phyloP scores from a whole-genome alignment of 2,329 filamentous ascomycete species.

The Eutypella sp. region DNA sequence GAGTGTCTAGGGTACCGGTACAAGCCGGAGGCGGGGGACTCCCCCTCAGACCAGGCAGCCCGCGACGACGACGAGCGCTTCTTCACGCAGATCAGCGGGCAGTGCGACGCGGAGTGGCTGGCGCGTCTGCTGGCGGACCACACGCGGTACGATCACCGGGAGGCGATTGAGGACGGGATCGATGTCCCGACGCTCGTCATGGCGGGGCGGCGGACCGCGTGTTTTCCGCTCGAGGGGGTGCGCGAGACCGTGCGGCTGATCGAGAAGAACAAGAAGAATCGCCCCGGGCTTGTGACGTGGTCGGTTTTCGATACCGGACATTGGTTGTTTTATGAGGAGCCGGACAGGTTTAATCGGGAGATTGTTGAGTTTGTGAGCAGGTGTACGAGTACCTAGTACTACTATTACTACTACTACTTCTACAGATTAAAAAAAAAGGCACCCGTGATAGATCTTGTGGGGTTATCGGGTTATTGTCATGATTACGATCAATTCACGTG shows the following conservation, averaged over 20 bases:
- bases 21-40: slow-evolving; percentile 16
- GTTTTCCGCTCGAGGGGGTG: slow-evolving; percentile 34
- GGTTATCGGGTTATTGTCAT: no score
- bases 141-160: slow-evolving; percentile 37
- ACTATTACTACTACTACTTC: no score
- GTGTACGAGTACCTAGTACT: no score
- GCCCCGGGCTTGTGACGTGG: slow-evolving; percentile 19
- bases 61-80: slow-evolving; percentile 29
- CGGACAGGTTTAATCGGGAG: slow-evolving; percentile 31
- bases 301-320: slow-evolving; percentile 32
- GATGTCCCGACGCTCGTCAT: slow-evolving; percentile 30
- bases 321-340: slow-evolving; percentile 37
- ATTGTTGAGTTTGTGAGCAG: slow-evolving; percentile 25
- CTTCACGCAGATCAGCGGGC: slow-evolving; percentile 28
- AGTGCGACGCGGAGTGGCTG: slow-evolving; percentile 33
- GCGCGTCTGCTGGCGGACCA: slow-evolving; percentile 34
- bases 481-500: no score
- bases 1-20: slow-evolving; percentile 33
- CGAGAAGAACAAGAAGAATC: slow-evolving; percentile 9
- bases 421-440: no score
- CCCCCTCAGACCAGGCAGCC: no score
- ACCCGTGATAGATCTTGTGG: no score
- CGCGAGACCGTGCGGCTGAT: slow-evolving; percentile 29
- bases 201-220: slow-evolving; percentile 31
- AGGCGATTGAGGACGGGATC: slow-evolving; percentile 33